A percentile compares a stretch with the other conserved stretches of the same genome.
Evolutionary conservation across 2,329 filamentous ascomycete species (phyloP).

Genomic region (Volutella citrinella): DNA sequence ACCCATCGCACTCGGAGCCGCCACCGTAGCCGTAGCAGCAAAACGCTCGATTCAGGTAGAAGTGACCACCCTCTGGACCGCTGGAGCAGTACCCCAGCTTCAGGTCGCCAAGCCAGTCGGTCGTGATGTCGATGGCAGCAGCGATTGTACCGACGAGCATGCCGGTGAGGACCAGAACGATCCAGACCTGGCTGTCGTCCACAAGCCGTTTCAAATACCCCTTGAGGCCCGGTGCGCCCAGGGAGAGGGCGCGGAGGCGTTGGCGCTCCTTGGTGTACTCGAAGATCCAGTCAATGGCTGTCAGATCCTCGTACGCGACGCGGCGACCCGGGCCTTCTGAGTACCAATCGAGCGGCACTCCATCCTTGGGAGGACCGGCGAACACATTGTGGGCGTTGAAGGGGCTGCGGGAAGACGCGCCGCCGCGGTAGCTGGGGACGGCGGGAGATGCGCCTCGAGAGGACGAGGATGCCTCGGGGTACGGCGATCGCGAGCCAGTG

Average conservation of each 20-base stretch:
- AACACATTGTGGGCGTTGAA: constrained; percentile 1
- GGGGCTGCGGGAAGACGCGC: constrained; percentile 2
- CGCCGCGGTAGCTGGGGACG: not conserved
- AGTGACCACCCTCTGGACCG: constrained; percentile 70
- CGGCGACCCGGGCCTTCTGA: constrained; percentile 83
- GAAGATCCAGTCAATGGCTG: constrained; percentile 99
- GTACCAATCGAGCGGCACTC: constrained; percentile 72
- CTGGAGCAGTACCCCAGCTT: constrained; percentile 87
- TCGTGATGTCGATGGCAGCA: constrained; percentile 83
- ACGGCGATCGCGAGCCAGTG: constrained; percentile 24
- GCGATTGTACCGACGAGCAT: constrained; percentile 80
- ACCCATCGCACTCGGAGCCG: constrained; percentile 77
- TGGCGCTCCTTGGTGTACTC: constrained; percentile 97
- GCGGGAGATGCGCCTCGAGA: constrained; percentile 18
- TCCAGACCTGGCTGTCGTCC: constrained; percentile 89
- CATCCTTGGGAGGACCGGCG: constrained; percentile 40
- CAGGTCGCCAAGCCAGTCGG: constrained; percentile 89
- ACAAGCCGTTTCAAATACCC: constrained; percentile 71
- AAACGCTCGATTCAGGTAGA: constrained; percentile 88
- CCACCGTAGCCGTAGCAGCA: constrained; percentile 93
- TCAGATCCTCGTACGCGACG: constrained; percentile 93
- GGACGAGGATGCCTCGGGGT: constrained; percentile 20
- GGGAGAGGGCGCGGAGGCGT: constrained; percentile 72
- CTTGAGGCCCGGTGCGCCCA: constrained; percentile 65
- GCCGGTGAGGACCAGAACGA: constrained; percentile 82